phyloP scores from a whole-genome alignment of 2,329 filamentous ascomycete genomes.

The Parastagonospora nodorum region DNA sequence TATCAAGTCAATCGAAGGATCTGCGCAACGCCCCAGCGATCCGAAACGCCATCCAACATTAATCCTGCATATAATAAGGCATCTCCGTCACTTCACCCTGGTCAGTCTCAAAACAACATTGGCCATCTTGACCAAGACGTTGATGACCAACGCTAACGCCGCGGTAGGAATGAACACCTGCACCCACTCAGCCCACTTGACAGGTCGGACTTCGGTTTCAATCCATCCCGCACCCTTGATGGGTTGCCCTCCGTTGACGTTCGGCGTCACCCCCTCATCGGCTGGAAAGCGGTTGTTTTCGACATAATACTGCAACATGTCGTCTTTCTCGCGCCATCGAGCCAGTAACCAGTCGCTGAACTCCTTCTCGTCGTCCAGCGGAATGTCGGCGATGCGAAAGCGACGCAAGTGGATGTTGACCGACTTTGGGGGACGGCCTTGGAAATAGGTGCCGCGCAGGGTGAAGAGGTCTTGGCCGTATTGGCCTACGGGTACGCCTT shows the following conservation, averaged over 20 bases:
- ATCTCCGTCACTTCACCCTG: slow-evolving; percentile 2
- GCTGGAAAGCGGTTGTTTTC: slow-evolving; percentile 80
- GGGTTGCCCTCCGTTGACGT: slow-evolving; percentile 19
- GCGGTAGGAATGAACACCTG: slow-evolving; percentile 51
- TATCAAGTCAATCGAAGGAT: not conserved
- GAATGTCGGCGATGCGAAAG: slow-evolving; percentile 79
- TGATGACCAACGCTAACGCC: slow-evolving; percentile 44
- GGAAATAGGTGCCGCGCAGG: slow-evolving; percentile 82
- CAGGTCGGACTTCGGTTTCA: slow-evolving; percentile 53
- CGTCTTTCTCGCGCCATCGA: slow-evolving; percentile 91
- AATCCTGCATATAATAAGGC: not conserved
- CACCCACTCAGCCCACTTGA: slow-evolving; percentile 48
- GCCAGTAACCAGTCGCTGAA: slow-evolving; percentile 84
- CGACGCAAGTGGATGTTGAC: slow-evolving; percentile 97
- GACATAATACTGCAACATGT: slow-evolving; percentile 77
- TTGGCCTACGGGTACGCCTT: slow-evolving; percentile 73
- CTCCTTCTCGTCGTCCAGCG: slow-evolving; percentile 69
- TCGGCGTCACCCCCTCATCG: slow-evolving; percentile 48
- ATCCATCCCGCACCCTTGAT: slow-evolving; percentile 50
- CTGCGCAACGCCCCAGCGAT: not conserved
- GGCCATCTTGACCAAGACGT: slow-evolving; percentile 32
- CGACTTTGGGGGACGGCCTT: slow-evolving; percentile 87
- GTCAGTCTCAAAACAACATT: slow-evolving; percentile 26
- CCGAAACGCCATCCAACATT: not conserved
- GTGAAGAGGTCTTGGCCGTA: slow-evolving; percentile 90